Evolutionary conservation across 1,284 basidiomycete species (phyloP).

Genomic region (Agaricales sp.): DNA sequence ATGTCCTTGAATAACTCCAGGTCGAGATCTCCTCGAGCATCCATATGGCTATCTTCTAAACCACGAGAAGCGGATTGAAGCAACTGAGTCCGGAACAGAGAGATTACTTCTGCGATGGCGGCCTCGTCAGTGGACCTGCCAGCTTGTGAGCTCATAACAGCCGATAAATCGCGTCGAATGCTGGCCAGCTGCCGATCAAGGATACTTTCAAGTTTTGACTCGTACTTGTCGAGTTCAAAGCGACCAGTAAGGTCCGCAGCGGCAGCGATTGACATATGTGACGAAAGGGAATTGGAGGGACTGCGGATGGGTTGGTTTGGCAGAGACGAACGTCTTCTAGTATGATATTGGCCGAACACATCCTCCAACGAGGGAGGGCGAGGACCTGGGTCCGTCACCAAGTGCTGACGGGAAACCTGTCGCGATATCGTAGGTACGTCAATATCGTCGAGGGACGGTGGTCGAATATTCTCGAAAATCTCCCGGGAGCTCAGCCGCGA

Average conservation of each 20-base stretch:
- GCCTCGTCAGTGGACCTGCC: constrained; percentile 40
- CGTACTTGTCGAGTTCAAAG: constrained; percentile 48
- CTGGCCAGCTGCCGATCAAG: constrained; percentile 59
- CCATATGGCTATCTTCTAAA: constrained; percentile 54
- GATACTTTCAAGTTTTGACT: constrained; percentile 45
- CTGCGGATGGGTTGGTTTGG: constrained; percentile 40
- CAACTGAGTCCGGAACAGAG: constrained; percentile 56
- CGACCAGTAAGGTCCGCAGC: constrained; percentile 43
- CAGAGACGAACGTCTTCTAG: constrained; percentile 47
- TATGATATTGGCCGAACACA: constrained; percentile 37
- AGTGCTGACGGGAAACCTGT: constrained; percentile 37
- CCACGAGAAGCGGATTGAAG: constrained; percentile 47
- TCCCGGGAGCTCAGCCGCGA: constrained; percentile 64
- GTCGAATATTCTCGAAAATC: constrained; percentile 47
- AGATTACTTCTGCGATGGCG: constrained; percentile 54
- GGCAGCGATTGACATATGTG: constrained; percentile 26
- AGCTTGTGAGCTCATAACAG: constrained; percentile 16
- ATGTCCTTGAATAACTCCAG: constrained; percentile 64
- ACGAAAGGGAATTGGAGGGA: constrained; percentile 18
- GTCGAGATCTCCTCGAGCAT: constrained; percentile 67
- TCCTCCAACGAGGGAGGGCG: constrained; percentile 27
- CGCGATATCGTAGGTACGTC: constrained; percentile 58
- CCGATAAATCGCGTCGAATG: constrained; percentile 31
- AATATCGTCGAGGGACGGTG: constrained; percentile 65
- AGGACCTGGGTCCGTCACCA: constrained; percentile 46